A percentile compares a stretch with the other conserved stretches of the same genome.
These are phyloP conservation scores for Gymnopilus dilepis DNA, from an alignment of 768 basidiomycete species.

Conservation along the genomic window DNA sequence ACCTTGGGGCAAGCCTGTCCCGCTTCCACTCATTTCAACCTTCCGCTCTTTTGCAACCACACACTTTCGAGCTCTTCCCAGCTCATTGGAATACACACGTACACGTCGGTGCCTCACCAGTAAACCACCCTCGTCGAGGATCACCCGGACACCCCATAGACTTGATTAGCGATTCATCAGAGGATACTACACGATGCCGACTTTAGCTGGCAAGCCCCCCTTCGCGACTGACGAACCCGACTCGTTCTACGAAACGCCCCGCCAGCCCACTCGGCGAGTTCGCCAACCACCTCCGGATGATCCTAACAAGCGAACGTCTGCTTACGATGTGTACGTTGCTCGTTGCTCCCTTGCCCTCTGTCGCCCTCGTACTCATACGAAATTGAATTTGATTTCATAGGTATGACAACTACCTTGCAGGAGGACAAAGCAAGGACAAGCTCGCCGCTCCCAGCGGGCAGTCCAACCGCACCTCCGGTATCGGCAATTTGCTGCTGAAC, in stretches of 20 bases:
- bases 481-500: conserved; percentile 47
- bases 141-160: not conserved
- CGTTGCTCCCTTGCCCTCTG: not conserved
- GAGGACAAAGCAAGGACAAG: conserved; percentile 30
- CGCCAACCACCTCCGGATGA: conserved; percentile 49
- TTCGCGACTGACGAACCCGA: conserved; percentile 75
- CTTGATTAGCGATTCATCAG: not conserved
- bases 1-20: not conserved
- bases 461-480: conserved; percentile 53
- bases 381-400: conserved; percentile 41
- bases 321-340: conserved; percentile 68
- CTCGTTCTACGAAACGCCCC: conserved; percentile 56
- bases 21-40: not conserved
- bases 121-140: not conserved
- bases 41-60: conserved; percentile 3
- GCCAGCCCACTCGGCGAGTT: conserved; percentile 44
- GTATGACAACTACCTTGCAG: conserved; percentile 63
- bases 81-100: not conserved
- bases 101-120: not conserved
- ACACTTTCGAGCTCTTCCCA: not conserved
- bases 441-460: conserved; percentile 14
- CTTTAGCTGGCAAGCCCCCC: conserved; percentile 66
- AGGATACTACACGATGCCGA: conserved; percentile 14
- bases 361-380: not conserved
- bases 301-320: conserved; percentile 62